A percentile compares a stretch with the other conserved stretches of the same genome.
These are phyloP conservation scores for Raddia distichophylla DNA, from an alignment of 176 grass and related monocot genomes.

Conservation along the genomic window DNA sequence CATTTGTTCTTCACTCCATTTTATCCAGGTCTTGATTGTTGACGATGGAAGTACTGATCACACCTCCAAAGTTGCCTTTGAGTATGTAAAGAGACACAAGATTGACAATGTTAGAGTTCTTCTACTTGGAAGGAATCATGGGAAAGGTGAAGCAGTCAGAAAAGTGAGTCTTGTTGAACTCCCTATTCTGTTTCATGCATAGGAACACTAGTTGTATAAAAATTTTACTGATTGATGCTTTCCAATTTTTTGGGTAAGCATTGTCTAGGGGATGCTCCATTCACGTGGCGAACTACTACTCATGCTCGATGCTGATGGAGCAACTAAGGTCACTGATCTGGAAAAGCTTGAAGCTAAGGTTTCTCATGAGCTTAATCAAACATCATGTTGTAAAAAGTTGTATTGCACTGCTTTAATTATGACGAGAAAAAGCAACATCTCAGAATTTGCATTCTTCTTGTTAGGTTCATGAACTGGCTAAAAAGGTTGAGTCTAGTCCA, in stretches of 20 bases:
- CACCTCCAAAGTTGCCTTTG: conserved; percentile 84
- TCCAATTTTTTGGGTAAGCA: conserved; percentile 59
- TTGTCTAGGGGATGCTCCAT: conserved; percentile 95
- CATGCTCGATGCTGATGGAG: conserved; percentile 99
- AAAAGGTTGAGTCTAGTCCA: conserved; percentile 43
- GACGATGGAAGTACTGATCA: conserved; percentile 89
- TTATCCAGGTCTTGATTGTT: conserved; percentile 81
- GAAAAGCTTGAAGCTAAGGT: conserved; percentile 96
- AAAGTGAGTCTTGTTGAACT: conserved; percentile 67
- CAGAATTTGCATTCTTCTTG: background rate
- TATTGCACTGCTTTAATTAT: background rate
- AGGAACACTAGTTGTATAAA: conserved; percentile 8
- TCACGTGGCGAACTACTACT: conserved; percentile 80
- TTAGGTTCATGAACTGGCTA: conserved; percentile 62
- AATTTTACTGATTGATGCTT: conserved; percentile 46
- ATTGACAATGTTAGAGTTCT: conserved; percentile 96
- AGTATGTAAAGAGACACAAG: conserved; percentile 67
- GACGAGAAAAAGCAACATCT: background rate
- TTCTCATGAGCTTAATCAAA: conserved; percentile 32
- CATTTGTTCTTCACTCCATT: conserved; percentile 14
- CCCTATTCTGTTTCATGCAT: background rate
- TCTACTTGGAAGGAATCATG: conserved; percentile 89
- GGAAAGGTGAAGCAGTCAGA: conserved; percentile 98
- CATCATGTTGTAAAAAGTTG: conserved; percentile 8
- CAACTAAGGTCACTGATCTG: conserved; percentile 89